Evolutionary conservation across 129 eudicot species (phyloP), one percentile per base, ranked within the genome.

Genomic region (Tagetes erecta): DNA sequence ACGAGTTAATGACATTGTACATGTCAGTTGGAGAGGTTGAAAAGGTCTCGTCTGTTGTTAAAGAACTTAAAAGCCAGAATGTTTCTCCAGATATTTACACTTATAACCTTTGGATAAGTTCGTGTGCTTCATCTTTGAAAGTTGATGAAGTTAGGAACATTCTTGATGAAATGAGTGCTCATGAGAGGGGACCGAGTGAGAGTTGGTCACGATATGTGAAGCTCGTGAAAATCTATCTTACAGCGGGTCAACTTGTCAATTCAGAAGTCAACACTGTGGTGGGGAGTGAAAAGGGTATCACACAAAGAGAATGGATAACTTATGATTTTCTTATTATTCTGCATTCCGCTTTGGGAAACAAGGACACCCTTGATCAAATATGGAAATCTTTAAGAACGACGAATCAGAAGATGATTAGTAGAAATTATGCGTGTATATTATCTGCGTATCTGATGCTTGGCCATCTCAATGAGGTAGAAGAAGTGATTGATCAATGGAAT

Each of bases 1-100:
- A 94, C 45, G 99, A 94, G 82, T 83, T 94, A 44, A 94, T 94
- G 99, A 91, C 99, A 58, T 77, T 94, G 67, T 94, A 86, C 74
- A 88, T 86, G 87, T 91, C 97, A 51, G 90, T 94, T 12, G 97
- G 93, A 42, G 84, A 91, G 76, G 86, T 85, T 50, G 99, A 94
- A 79, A 94, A 94, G 86, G 96, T 94, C 38, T 67, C 89, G 38
- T 66, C 75, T 55, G 84, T 94, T 42, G 80, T 94, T 64, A 75
- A 85, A 74, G 99, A 94, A 33, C 63, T 94, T 35, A 88, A 94
- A 82, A 56, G 63, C 73, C 88, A 78, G 34, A 85, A 88, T 9
- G 86, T 91, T 58, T 83, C 84, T 3, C 96, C 86, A 4, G 99
- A 94, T 75, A 73, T 94, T 10, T 94, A 83, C 76, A 91, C 96